Evolutionary conservation across 2,329 filamentous ascomycete genomes (phyloP), one percentile per base, ranked within the genome.

Genomic region (Cladosporium colombiae): DNA sequence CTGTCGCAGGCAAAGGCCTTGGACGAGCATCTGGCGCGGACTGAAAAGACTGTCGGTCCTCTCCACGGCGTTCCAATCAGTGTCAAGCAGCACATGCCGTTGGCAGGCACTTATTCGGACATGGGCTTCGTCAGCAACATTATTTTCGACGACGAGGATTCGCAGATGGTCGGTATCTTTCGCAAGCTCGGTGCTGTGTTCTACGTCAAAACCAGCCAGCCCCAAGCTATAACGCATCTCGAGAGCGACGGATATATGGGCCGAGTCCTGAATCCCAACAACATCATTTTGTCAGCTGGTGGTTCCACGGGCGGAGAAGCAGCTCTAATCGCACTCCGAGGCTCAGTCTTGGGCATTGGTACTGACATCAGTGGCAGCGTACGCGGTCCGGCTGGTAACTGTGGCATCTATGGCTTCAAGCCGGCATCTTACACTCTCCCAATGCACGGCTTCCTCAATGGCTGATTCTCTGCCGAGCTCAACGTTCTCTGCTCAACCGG

Each of bases 351-450:
- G 44, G 44, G 44, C 1, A 49, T 49, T 25, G 44, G 44, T 14
- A 25, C n/a, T 14, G 44, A 49, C 44, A 49, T 85, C 65, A 81
- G 83, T 16, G 83, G 83, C 4, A 81, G 78, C 0, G 82, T 85
- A 63, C 75, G 83, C 16, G 77, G 73, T 11, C 83, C 82, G 1
- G 81, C 82, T 10, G 81, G 80, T 10, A 80, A 81, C 65, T 81
- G 81, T 70, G 82, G 82, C 23, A 58, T 81, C 1, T 81, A 78
- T 65, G 80, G 80, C 1, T 72, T 80, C 66, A 76, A 37, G 11
- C 35, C 35, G 13, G 16, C 35, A 37, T 37, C 35, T 5, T 37
- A 37, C 35, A 37, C 35, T 37, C 35, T 37, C 13, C 35, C 35
- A 1, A 37, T 37, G 35, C 13, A 37, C 14, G 14, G 35, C 35